These are phyloP conservation scores for Ceratocystis cubensis DNA, from an alignment of 2,329 filamentous ascomycete species.

Conservation along the genomic window DNA sequence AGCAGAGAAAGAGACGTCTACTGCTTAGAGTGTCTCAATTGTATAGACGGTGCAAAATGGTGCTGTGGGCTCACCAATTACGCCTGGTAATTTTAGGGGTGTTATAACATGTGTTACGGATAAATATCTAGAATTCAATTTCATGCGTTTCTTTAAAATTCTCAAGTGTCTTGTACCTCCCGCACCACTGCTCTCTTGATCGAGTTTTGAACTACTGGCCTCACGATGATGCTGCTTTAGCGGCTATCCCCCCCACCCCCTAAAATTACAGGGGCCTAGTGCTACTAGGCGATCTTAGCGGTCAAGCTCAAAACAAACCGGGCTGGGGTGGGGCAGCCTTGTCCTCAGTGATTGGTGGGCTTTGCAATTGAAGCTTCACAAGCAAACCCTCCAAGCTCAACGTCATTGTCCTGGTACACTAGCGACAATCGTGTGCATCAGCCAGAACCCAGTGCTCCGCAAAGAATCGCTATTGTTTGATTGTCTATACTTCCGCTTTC, in stretches of 20 bases:
- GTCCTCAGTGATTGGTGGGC: conserved; percentile 9
- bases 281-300: neutral
- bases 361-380: neutral
- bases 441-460: neutral
- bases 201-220: neutral
- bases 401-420: neutral
- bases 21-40: conserved; percentile 19
- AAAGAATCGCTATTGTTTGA: neutral
- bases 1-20: neutral
- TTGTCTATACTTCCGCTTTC: neutral
- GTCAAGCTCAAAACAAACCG: neutral
- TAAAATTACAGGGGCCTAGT: neutral
- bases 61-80: conserved; percentile 13
- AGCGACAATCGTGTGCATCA: neutral
- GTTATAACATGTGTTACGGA: neutral
- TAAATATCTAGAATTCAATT: neutral
- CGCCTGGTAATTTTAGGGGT: neutral
- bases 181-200: neutral
- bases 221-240: neutral
- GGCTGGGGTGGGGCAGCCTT: conserved; percentile 20
- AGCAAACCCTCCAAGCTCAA: conserved; percentile 4
- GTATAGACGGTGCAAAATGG: neutral
- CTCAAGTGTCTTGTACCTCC: neutral
- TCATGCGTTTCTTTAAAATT: neutral
- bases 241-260: neutral